Evolutionary conservation across 768 basidiomycete species (phyloP).

Genomic region (Rhizopogon sp.): DNA sequence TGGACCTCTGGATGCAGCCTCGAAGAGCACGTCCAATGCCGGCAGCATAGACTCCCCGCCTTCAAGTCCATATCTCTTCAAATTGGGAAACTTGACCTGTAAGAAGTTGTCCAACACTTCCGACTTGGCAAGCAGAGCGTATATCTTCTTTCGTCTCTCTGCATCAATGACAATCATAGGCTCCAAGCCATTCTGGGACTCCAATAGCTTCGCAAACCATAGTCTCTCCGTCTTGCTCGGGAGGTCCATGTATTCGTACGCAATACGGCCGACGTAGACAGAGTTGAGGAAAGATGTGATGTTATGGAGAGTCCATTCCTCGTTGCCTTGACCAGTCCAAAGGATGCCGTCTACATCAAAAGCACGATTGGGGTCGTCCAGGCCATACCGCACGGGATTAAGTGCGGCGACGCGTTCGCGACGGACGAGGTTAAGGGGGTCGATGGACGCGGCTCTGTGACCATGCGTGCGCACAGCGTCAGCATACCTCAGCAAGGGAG

Average conservation of each 20-base stretch:
- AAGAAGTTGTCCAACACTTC: constrained; percentile 85
- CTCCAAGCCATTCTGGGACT: constrained; percentile 39
- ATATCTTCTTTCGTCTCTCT: constrained; percentile 50
- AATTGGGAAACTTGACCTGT: constrained; percentile 83
- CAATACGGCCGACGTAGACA: constrained; percentile 81
- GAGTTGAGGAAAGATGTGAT: constrained; percentile 65
- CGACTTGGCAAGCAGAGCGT: constrained; percentile 64
- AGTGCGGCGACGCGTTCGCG: constrained; percentile 78
- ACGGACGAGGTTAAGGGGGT: constrained; percentile 83
- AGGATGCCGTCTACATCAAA: constrained; percentile 81
- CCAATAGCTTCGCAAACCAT: constrained; percentile 86
- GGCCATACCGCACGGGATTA: constrained; percentile 71
- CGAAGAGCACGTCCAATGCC: constrained; percentile 75
- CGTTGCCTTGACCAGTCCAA: constrained; percentile 50
- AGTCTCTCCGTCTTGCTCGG: constrained; percentile 79
- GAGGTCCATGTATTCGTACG: constrained; percentile 91
- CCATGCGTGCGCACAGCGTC: constrained; percentile 85
- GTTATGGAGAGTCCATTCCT: constrained; percentile 63
- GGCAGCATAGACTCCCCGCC: constrained; percentile 94
- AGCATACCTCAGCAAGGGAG: constrained; percentile 79
- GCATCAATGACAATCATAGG: constrained; percentile 25
- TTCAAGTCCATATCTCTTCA: constrained; percentile 85
- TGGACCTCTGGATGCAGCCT: constrained; percentile 54
- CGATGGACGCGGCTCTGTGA: constrained; percentile 80
- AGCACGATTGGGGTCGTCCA: constrained; percentile 42